phyloP scores from a whole-genome alignment of 2,329 filamentous ascomycete genomes.

The Colletotrichum echinochloae region DNA sequence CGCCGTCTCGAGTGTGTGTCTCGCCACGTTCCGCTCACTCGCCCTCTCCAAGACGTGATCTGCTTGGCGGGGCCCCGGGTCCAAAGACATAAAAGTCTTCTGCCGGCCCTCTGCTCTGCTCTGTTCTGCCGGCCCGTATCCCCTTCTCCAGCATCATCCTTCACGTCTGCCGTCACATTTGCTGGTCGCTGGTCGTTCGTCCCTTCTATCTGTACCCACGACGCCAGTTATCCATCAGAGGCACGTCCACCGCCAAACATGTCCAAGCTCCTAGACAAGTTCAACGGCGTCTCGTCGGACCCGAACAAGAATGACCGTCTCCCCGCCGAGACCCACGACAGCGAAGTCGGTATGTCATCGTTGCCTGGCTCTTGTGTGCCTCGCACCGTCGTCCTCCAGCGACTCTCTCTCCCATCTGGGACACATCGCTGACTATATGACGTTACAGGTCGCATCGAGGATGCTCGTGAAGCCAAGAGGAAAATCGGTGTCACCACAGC shows the following conservation, averaged over 20 bases:
- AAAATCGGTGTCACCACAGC: conserved; percentile 68
- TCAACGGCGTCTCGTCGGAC: conserved; percentile 26
- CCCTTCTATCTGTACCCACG: neutral
- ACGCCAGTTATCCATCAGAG: neutral
- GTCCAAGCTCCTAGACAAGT: conserved; percentile 28
- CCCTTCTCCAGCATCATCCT: conserved; percentile 11
- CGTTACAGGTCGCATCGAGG: conserved; percentile 48
- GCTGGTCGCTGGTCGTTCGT: conserved; percentile 8
- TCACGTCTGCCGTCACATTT: neutral
- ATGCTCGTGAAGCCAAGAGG: conserved; percentile 61
- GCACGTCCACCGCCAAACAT: conserved; percentile 14
- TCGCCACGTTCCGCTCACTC: conserved; percentile 38
- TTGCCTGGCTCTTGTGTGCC: too few relatives aligned
- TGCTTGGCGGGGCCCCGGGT: conserved; percentile 29
- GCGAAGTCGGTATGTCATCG: conserved; percentile 38
- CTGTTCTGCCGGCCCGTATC: conserved; percentile 11
- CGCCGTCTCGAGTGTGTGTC: conserved; percentile 4
- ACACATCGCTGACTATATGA: conserved; percentile 6
- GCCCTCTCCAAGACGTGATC: conserved; percentile 37
- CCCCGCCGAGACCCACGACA: conserved; percentile 32
- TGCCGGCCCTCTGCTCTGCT: conserved; percentile 8
- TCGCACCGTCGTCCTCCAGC: neutral
- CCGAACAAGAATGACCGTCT: conserved; percentile 25
- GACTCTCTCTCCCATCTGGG: neutral
- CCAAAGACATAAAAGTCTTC: conserved; percentile 37